phyloP scores from a whole-genome alignment of 805 yeast genomes.

The Metschnikowia gelsemii region DNA sequence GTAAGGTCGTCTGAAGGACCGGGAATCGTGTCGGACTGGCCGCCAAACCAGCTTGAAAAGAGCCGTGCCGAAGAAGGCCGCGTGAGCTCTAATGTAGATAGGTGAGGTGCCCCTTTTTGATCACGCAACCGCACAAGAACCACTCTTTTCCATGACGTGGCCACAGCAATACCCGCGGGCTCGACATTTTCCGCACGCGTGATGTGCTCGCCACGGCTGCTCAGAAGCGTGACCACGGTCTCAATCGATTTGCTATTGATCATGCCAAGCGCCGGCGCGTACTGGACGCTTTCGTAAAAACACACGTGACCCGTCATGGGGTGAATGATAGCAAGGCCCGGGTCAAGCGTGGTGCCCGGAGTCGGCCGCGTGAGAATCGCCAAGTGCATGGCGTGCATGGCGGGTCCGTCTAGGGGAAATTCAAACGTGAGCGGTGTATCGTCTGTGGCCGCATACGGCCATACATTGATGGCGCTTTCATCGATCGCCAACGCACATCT shows the following conservation, averaged over 20 bases:
- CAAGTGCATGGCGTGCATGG: conserved; percentile 36
- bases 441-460: conserved; percentile 68
- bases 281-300: conserved; percentile 73
- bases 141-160: conserved; percentile 70
- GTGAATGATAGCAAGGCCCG: conserved; percentile 71
- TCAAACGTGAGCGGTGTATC: conserved; percentile 55
- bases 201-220: conserved; percentile 50
- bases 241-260: conserved; percentile 46
- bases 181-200: conserved; percentile 58
- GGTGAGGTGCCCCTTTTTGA: conserved; percentile 58
- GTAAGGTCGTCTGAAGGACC: too few species aligned
- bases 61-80: conserved; percentile 14
- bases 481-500: conserved; percentile 51
- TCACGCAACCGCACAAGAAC: conserved; percentile 64
- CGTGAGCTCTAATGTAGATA: conserved; percentile 34
- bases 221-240: conserved; percentile 38
- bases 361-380: conserved; percentile 61
- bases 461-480: conserved; percentile 55
- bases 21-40: conserved; percentile 9
- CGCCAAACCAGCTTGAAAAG: conserved; percentile 16
- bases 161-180: conserved; percentile 70
- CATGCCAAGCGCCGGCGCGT: conserved; percentile 64
- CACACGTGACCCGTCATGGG: conserved; percentile 56
- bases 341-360: conserved; percentile 49
- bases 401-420: conserved; percentile 41